Evolutionary conservation across 768 basidiomycete genomes (phyloP).

Genomic region (Amanita pseudoporphyria): DNA sequence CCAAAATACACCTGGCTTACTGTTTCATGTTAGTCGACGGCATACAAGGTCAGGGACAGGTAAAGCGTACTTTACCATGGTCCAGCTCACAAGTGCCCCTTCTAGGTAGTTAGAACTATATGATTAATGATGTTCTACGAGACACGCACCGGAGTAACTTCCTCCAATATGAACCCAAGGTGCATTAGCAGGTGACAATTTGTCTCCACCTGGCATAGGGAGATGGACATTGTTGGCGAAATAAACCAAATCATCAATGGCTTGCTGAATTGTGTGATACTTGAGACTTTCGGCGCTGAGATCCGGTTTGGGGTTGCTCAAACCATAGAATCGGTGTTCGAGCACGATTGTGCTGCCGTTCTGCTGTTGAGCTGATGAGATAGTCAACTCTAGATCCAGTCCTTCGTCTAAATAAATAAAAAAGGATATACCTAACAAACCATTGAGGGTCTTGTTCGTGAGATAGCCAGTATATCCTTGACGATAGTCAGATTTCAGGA

Average conservation of each 20-base stretch:
- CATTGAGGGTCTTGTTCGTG: slow-evolving; percentile 54
- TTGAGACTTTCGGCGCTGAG: slow-evolving; percentile 47
- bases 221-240: slow-evolving; percentile 58
- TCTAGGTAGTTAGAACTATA: neutral
- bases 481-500: slow-evolving; percentile 1
- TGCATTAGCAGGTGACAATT: slow-evolving; percentile 44
- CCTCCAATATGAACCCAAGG: slow-evolving; percentile 45
- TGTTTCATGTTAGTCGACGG: slow-evolving; percentile 13
- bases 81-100: slow-evolving; percentile 47
- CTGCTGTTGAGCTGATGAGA: slow-evolving; percentile 44
- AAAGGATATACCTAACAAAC: slow-evolving; percentile 32
- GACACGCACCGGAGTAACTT: slow-evolving; percentile 34
- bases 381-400: neutral
- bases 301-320: slow-evolving; percentile 61
- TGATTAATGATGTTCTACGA: neutral
- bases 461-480: slow-evolving; percentile 44
- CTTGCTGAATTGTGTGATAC: slow-evolving; percentile 62
- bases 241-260: slow-evolving; percentile 62
- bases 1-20: slow-evolving; percentile 52
- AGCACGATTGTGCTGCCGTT: slow-evolving; percentile 53
- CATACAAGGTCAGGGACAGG: neutral
- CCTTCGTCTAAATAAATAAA: neutral
- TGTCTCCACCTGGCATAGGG: slow-evolving; percentile 56
- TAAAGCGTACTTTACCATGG: slow-evolving; percentile 51
- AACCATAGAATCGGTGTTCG: slow-evolving; percentile 69